A percentile compares a stretch with the other conserved stretches of the same genome.
Conservation (phyloP, 768 basidiomycete species). For the Cystofilobasidium bisporidii region DNA sequence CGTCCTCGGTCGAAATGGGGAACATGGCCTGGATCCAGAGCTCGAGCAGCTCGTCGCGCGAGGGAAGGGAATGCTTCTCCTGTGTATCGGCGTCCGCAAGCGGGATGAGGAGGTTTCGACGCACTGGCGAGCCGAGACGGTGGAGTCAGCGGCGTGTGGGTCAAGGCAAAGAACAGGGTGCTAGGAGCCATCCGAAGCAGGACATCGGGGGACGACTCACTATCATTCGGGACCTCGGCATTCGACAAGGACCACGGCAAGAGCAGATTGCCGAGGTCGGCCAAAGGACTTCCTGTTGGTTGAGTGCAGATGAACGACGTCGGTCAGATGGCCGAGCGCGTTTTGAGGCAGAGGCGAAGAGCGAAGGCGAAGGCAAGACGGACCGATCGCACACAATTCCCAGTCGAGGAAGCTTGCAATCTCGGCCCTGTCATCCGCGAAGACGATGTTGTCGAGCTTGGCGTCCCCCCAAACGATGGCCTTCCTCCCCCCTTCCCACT, state of each 20-base stretch:
- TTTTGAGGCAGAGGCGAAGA: too few relatives aligned
- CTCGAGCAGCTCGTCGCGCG: neutral
- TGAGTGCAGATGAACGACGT: too few relatives aligned
- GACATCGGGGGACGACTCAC: too few relatives aligned
- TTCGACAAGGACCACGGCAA: neutral
- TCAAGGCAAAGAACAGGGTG: too few relatives aligned
- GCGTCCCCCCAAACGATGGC: slow-evolving; percentile 4
- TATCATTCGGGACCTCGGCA: neutral
- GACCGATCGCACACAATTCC: neutral
- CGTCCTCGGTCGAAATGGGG: neutral
- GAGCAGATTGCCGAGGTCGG: neutral
- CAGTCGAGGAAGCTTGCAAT: neutral
- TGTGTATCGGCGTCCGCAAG: neutral
- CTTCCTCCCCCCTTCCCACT: neutral
- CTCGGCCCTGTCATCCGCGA: neutral
- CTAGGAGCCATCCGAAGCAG: too few relatives aligned
- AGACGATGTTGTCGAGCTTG: neutral
- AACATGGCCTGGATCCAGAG: neutral
- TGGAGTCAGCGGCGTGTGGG: too few relatives aligned
- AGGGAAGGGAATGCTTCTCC: neutral
- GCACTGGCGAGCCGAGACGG: neutral
- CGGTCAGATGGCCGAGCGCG: too few relatives aligned
- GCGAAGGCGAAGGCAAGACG: too few relatives aligned
- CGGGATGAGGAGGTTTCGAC: neutral
- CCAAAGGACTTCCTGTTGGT: neutral